Percentiles rank a stretch among this genome's conserved stretches.
Evolutionary conservation across 2,329 filamentous ascomycete genomes (phyloP).

Genomic region (Penicillium olsonii): DNA sequence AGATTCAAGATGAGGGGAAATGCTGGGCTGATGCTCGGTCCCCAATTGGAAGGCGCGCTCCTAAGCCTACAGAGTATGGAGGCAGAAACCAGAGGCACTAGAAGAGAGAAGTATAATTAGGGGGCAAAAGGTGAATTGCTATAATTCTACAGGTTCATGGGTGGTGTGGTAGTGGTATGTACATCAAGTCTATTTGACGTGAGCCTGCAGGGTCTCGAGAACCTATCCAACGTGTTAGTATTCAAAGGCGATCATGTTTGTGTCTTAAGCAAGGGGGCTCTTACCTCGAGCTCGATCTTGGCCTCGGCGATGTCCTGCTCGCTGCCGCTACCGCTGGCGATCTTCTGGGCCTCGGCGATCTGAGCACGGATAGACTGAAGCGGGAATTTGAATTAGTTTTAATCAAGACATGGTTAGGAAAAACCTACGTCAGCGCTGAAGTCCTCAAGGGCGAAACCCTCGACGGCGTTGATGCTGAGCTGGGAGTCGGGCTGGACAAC

Average conservation of each 20-base stretch:
- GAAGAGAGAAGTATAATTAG: conserved; percentile 15
- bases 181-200: conserved; percentile 50
- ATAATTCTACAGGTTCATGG: conserved; percentile 44
- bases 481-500: conserved; percentile 92
- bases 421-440: conserved; percentile 77
- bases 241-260: not conserved
- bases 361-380: conserved; percentile 74
- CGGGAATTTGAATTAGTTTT: conserved; percentile 7
- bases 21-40: not conserved
- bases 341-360: conserved; percentile 94
- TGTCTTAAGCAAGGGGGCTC: conserved; percentile 22
- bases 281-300: conserved; percentile 97
- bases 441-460: conserved; percentile 91
- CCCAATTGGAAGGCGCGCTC: conserved; percentile 16
- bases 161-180: conserved; percentile 39
- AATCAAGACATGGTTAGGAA: not conserved
- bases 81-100: conserved; percentile 15
- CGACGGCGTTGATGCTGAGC: conserved; percentile 97
- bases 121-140: conserved; percentile 31
- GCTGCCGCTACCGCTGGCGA: conserved; percentile 84
- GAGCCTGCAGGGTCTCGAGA: conserved; percentile 51
- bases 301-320: conserved; percentile 98
- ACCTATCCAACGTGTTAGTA: conserved; percentile 38
- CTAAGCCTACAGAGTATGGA: conserved; percentile 11
- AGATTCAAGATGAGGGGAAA: not conserved